Percentiles rank a stretch among this genome's conserved stretches.
Conservation (phyloP, 2,329 filamentous ascomycete genomes). For the Trematosphaeria pertusa region DNA sequence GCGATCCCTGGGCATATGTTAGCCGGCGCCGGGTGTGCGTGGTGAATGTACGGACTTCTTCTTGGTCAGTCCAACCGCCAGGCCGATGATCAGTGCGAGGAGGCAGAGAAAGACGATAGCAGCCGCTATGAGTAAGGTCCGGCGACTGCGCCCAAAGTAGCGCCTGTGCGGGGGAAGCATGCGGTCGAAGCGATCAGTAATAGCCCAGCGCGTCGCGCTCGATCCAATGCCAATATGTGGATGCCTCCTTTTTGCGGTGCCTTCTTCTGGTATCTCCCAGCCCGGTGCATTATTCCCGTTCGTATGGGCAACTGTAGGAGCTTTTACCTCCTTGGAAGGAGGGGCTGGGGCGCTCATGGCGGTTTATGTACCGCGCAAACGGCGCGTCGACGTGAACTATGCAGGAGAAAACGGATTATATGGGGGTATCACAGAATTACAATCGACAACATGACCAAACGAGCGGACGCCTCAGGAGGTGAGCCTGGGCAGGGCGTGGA, state of each 20-base stretch:
- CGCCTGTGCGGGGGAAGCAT: constrained; percentile 47
- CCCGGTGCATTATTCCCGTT: constrained; percentile 19
- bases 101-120: constrained; percentile 40
- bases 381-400: constrained; percentile 19
- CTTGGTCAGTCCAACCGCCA: constrained; percentile 48
- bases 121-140: constrained; percentile 47
- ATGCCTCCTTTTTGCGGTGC: constrained; percentile 12
- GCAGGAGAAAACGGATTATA: constrained; percentile 10
- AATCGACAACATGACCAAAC: constrained; percentile 13
- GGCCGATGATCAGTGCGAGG: constrained; percentile 51
- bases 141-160: constrained; percentile 50
- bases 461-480: constrained; percentile 26
- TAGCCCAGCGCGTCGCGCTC: constrained; percentile 27
- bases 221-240: constrained; percentile 18
- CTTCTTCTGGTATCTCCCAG: constrained; percentile 24
- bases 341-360: constrained; percentile 29
- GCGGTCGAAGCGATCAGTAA: constrained; percentile 43
- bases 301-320: constrained; percentile 27
- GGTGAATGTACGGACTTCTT: constrained; percentile 18
- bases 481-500: constrained; percentile 13
- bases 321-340: constrained; percentile 29
- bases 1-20: constrained; percentile 27
- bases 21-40: constrained; percentile 8
- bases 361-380: constrained; percentile 3
- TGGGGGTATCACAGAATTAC: constrained; percentile 19